Evolutionary conservation across 805 yeast genomes (phyloP).

Genomic region (Crinitomyces ghanaensis): DNA sequence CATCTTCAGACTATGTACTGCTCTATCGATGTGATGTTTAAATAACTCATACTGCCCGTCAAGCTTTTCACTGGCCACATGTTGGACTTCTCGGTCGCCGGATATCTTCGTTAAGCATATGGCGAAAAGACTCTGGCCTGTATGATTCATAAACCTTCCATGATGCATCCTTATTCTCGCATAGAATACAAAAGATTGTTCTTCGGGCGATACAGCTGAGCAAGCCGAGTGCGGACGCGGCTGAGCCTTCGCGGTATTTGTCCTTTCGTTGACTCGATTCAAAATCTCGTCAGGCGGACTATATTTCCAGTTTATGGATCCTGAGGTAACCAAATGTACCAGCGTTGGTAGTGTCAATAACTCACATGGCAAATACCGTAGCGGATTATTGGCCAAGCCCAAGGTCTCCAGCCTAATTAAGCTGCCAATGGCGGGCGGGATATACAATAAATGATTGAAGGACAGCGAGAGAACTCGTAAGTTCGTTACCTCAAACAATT

Average conservation of each 20-base stretch:
- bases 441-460: constrained; percentile 20
- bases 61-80: constrained; percentile 13
- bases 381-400: constrained; percentile 25
- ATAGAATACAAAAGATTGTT: not conserved
- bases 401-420: constrained; percentile 25
- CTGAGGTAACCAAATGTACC: constrained; percentile 21
- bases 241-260: not conserved
- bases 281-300: constrained; percentile 11
- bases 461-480: constrained; percentile 28
- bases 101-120: constrained; percentile 3
- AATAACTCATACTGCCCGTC: constrained; percentile 1
- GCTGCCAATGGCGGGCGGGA: constrained; percentile 26
- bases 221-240: not conserved
- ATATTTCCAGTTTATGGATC: constrained; percentile 28
- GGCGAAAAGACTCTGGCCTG: not conserved
- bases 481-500: constrained; percentile 23
- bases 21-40: not conserved
- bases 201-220: not conserved
- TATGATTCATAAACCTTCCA: not conserved
- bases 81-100: constrained; percentile 11
- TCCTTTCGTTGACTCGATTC: not conserved
- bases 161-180: not conserved
- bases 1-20: no score
- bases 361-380: constrained; percentile 27
- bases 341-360: constrained; percentile 21